Base-by-base conservation (phyloP, 768 basidiomycete species). In the Mycena rebaudengoi region DNA sequence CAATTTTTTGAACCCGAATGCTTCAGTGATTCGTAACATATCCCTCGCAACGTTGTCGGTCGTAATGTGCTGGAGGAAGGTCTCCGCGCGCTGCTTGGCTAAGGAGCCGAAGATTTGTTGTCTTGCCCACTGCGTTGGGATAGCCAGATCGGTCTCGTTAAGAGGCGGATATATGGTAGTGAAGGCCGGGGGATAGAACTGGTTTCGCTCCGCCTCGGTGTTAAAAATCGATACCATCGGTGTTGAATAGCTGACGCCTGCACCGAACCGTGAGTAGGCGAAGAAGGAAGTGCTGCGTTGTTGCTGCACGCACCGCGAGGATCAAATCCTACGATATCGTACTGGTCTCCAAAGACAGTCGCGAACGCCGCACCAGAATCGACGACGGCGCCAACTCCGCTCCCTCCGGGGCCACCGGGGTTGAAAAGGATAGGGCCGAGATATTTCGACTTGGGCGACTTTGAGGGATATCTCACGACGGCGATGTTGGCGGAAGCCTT, bases 401-500 rank as follows among this genome's bases (percentile, higher is more conserved):
- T 49, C 2, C 46, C 62, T n/a, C 54, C 62, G 29, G 62, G 62
- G 28, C 62, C 54, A 13, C 62, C 62, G 5, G 62, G 62, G 25
- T 57, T 63, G 14, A 57, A 21, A 11, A 64, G 56, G 1, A 64
- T 35, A 13, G 63, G 56, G 4, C 63, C 63, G 25, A 26, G 63
- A 29, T 64, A 64, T n/a, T n/a, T n/a, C n/a, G n/a, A n/a, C 25
- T 10, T 11, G 7, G 55, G 83, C 0, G 75, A 74, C 16, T 44
- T 59, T 1, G 52, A 39, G 1, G 73, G 65, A 0, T 78, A 73
- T n/a, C 82, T 76, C 18, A 79, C 75, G 10, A 85, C 59, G 0
- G 83, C 85, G 26, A 85, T 80, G 23, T 71, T 69, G 1, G 80
- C 82, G 51, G 74, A 73, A n/a, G 64, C 73, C 11, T 78, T 79